Conservation (phyloP, 2,329 filamentous ascomycete species). For the Nigrograna mackinnonii region DNA sequence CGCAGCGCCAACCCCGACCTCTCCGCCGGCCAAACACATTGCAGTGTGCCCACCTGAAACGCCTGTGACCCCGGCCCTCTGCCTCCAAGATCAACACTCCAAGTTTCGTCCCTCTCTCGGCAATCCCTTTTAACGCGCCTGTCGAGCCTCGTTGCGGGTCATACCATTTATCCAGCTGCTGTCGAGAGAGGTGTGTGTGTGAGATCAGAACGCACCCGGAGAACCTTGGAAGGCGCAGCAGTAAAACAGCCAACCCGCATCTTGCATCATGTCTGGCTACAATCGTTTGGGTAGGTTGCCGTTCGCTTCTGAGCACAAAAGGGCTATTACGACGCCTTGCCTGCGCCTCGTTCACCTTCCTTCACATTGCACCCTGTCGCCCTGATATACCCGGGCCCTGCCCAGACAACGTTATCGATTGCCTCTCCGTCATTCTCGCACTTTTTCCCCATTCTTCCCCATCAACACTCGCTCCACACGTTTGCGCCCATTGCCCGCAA, state of each 20-base stretch:
- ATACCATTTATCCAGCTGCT: too few relatives aligned
- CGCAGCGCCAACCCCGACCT: too few relatives aligned
- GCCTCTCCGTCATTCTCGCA: neutral
- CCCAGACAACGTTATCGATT: neutral
- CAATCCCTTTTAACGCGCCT: too few relatives aligned
- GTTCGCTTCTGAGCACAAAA: neutral
- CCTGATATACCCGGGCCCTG: neutral
- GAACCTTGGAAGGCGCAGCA: too few relatives aligned
- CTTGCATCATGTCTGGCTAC: conserved; percentile 1
- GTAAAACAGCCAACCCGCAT: neutral
- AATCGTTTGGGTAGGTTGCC: neutral
- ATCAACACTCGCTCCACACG: conserved; percentile 12
- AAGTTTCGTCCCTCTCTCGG: too few relatives aligned
- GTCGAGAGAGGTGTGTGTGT: too few relatives aligned
- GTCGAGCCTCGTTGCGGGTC: too few relatives aligned
- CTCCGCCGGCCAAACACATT: too few relatives aligned
- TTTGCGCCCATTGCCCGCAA: conserved; percentile 8
- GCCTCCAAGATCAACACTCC: too few relatives aligned
- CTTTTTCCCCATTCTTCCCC: conserved; percentile 1
- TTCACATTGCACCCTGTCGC: neutral
- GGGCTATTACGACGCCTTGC: neutral
- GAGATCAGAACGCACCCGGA: too few relatives aligned
- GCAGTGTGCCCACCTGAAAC: too few relatives aligned
- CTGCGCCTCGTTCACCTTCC: neutral
- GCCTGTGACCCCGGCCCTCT: too few relatives aligned